Conservation (phyloP, 108 stramenopile genomes). For the Hondaea fermentalgiana region DNA sequence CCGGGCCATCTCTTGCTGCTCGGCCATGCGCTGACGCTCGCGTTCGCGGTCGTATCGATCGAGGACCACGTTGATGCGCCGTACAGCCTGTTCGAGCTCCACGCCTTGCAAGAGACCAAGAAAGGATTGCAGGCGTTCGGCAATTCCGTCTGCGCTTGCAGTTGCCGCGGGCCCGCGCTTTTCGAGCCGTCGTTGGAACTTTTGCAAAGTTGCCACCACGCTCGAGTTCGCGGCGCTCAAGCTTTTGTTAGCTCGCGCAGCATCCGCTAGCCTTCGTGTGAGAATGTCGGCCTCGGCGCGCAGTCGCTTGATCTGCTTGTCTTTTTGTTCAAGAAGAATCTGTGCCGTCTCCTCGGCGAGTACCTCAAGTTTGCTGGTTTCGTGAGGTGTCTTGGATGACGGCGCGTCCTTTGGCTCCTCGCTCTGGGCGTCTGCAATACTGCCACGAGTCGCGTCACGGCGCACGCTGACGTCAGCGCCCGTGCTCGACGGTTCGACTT, state of each 20-base stretch:
- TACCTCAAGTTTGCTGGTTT: not conserved
- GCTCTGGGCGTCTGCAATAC: not conserved
- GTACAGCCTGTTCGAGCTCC: not conserved
- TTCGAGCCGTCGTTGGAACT: not conserved
- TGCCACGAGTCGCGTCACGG: no score
- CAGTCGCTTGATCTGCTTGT: not conserved
- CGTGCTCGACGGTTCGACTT: not conserved
- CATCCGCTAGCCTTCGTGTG: not conserved
- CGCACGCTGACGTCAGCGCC: no score
- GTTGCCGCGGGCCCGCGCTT: not conserved
- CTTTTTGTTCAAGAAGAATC: not conserved
- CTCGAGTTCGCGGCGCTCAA: not conserved
- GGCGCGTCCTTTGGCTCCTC: not conserved
- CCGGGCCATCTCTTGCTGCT: not conserved
- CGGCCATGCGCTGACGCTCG: not conserved
- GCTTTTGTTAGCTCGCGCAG: not conserved
- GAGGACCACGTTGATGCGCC: not conserved
- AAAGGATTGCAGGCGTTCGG: not conserved
- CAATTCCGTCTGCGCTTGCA: not conserved
- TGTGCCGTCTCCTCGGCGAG: not conserved
- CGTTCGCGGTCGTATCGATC: not conserved
- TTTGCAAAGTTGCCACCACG: not conserved
- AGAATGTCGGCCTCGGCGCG: not conserved
- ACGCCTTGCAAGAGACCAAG: not conserved
- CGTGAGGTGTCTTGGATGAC: not conserved